phyloP scores from a whole-genome alignment of 1,139 yeast species.

The Scheffersomyces segobiensis region DNA sequence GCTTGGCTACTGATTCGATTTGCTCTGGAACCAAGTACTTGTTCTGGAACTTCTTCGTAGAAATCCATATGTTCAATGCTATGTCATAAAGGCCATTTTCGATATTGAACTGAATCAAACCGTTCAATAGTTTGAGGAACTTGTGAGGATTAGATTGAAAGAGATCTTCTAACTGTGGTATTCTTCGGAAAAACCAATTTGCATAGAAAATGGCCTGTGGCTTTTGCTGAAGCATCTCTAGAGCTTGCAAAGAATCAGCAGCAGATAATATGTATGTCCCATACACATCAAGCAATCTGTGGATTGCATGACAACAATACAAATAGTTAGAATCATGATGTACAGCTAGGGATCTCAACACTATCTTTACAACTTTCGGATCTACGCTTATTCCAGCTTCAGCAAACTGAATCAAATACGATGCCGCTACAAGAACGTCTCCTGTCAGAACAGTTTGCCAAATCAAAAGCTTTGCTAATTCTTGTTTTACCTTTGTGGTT shows the following conservation, averaged over 20 bases:
- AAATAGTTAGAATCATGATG: conserved; percentile 7
- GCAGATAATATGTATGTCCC: not conserved
- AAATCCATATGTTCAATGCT: conserved; percentile 7
- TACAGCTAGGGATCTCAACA: conserved; percentile 8
- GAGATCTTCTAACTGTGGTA: not conserved
- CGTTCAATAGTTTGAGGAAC: not conserved
- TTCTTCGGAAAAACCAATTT: conserved; percentile 7
- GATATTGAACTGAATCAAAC: conserved; percentile 2
- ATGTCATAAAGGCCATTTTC: conserved; percentile 7
- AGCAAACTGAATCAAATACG: conserved; percentile 11
- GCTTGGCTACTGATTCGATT: not conserved
- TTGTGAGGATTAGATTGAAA: not conserved
- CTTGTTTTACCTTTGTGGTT: not conserved
- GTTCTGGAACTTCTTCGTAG: not conserved
- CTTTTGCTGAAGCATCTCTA: conserved; percentile 8
- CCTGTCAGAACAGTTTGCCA: conserved; percentile 15
- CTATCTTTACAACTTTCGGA: not conserved
- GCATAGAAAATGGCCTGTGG: conserved; percentile 12
- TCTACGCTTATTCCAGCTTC: conserved; percentile 3
- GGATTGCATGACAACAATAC: conserved; percentile 12
- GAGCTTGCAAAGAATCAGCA: not conserved
- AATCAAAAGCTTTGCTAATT: conserved; percentile 8
- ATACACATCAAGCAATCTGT: conserved; percentile 9
- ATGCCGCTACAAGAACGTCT: conserved; percentile 24
- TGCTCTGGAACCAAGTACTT: not conserved